Evolutionary conservation across 2,329 filamentous ascomycete species (phyloP).

Genomic region (Cryphonectria japonica): DNA sequence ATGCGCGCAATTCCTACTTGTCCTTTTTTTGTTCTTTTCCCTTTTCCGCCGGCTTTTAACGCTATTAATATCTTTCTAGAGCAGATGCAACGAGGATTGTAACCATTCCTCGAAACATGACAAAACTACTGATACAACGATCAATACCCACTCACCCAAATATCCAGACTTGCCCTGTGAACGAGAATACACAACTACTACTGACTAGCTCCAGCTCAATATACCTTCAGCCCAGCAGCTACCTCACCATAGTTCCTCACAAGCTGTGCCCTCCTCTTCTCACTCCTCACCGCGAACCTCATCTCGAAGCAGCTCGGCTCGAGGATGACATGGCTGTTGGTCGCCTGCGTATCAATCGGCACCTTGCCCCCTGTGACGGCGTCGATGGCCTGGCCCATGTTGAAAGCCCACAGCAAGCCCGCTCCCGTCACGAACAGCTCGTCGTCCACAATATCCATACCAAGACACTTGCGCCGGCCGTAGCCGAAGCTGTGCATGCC

Average conservation of each 20-base stretch:
- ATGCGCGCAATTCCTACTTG: neutral
- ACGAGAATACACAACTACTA: neutral
- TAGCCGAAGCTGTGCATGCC: conserved; percentile 68
- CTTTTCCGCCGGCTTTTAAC: neutral
- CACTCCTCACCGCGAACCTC: conserved; percentile 47
- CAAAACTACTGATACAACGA: neutral
- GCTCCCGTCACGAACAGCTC: conserved; percentile 58
- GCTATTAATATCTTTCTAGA: neutral
- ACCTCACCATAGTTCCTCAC: conserved; percentile 43
- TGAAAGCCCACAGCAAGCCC: conserved; percentile 54
- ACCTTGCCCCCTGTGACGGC: conserved; percentile 47
- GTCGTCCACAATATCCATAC: conserved; percentile 65
- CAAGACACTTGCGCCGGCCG: conserved; percentile 65
- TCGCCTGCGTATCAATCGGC: conserved; percentile 53
- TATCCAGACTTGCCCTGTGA: neutral
- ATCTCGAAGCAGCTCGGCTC: conserved; percentile 54
- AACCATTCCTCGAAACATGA: neutral
- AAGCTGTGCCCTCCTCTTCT: conserved; percentile 43
- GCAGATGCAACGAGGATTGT: neutral
- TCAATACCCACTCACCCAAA: too few species aligned
- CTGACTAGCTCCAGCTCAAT: conserved; percentile 6
- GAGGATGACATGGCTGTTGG: conserved; percentile 56
- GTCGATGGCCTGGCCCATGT: conserved; percentile 46
- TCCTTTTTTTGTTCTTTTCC: too few species aligned
- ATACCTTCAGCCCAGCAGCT: conserved; percentile 38